phyloP scores from a whole-genome alignment of 305 asterid species.

The Fraxinus paxiana region DNA sequence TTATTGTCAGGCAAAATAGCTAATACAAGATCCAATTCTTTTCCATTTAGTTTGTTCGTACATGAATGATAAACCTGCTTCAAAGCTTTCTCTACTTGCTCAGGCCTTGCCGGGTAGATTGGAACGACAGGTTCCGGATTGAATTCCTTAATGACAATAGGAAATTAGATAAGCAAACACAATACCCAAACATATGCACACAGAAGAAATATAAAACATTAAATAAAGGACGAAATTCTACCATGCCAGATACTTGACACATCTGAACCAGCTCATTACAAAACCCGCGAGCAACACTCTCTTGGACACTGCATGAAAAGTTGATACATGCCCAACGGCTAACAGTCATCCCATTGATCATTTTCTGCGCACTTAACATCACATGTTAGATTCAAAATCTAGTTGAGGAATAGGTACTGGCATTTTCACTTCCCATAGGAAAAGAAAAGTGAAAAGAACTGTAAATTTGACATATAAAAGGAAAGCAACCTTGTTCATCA shows the following conservation, averaged over 20 bases:
- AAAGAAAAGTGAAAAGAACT: background rate
- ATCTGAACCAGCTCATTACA: constrained; percentile 86
- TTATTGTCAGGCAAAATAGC: constrained; percentile 93
- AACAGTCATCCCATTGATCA: constrained; percentile 96
- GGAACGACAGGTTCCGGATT: constrained; percentile 86
- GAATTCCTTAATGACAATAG: constrained; percentile 53
- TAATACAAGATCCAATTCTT: constrained; percentile 82
- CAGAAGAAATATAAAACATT: background rate
- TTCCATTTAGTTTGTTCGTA: constrained; percentile 74
- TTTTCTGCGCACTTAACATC: constrained; percentile 55
- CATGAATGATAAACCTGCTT: constrained; percentile 83
- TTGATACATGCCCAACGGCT: constrained; percentile 94
- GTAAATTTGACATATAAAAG: constrained; percentile 6
- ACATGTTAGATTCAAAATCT: background rate
- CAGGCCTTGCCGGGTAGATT: constrained; percentile 78
- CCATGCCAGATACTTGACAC: constrained; percentile 99
- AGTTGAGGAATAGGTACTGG: background rate
- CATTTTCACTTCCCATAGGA: background rate
- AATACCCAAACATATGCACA: background rate
- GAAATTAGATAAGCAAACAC: constrained; percentile 5
- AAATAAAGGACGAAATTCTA: constrained; percentile 23
- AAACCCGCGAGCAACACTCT: constrained; percentile 90
- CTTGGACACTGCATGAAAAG: constrained; percentile 95
- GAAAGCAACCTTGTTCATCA: constrained; percentile 84
- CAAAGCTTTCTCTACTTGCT: constrained; percentile 92